phyloP scores from a whole-genome alignment of 192 early-diverging fungal species.

The Lobosporangium transversale region DNA sequence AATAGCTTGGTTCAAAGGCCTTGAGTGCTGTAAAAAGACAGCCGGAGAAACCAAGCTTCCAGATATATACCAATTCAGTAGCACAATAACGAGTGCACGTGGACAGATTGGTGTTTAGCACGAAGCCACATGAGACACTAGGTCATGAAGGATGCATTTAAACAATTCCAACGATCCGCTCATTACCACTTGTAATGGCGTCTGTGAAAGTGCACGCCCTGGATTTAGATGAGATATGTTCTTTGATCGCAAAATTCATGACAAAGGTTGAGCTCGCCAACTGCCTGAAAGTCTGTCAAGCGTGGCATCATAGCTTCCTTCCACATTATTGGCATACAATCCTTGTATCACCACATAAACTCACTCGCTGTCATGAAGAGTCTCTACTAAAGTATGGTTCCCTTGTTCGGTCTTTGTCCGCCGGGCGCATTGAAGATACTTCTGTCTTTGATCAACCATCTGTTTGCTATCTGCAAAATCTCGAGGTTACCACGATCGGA shows the following conservation, averaged over 20 bases:
- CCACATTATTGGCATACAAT: slow-evolving; percentile 27
- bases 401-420: slow-evolving; percentile 9
- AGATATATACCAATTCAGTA: too few relatives aligned
- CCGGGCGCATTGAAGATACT: slow-evolving; percentile 22
- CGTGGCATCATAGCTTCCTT: slow-evolving; percentile 12
- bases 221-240: slow-evolving; percentile 25
- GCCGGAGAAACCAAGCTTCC: too few relatives aligned
- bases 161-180: too few relatives aligned
- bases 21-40: too few relatives aligned
- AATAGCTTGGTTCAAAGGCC: too few relatives aligned
- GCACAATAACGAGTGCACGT: too few relatives aligned
- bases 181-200: not conserved
- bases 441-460: slow-evolving; percentile 37
- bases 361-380: not conserved
- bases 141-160: too few relatives aligned
- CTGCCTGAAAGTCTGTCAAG: slow-evolving; percentile 27
- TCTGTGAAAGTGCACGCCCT: slow-evolving; percentile 14
- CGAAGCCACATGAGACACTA: too few relatives aligned
- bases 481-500: slow-evolving; percentile 20
- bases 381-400: slow-evolving; percentile 6
- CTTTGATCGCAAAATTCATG: slow-evolving; percentile 11
- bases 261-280: slow-evolving; percentile 17
- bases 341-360: not conserved
- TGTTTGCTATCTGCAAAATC: not conserved
- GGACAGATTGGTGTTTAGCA: too few relatives aligned